A percentile compares a stretch with the other conserved stretches of the same genome.
phyloP scores from a whole-genome alignment of 768 basidiomycete species.

The Ramaria sp. region DNA sequence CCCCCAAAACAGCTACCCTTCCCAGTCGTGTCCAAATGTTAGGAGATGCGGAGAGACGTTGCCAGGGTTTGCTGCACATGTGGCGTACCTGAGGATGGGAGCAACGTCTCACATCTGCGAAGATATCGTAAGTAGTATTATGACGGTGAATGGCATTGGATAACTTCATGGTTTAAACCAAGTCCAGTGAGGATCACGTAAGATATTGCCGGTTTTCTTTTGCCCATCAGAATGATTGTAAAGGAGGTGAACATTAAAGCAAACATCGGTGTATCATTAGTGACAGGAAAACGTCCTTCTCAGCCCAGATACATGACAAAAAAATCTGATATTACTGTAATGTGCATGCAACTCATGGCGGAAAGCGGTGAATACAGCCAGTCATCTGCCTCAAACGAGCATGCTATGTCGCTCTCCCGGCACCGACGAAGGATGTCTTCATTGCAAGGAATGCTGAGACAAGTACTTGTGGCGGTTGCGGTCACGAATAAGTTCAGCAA shows the following conservation, averaged over 20 bases:
- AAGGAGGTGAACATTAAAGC: no score
- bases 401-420: conserved; percentile 9
- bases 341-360: conserved; percentile 14
- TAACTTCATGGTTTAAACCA: not conserved
- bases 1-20: conserved; percentile 64
- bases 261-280: no score
- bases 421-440: not conserved
- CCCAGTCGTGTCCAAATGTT: conserved; percentile 31
- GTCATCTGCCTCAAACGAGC: conserved; percentile 14
- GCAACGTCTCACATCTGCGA: not conserved
- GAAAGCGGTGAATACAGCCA: conserved; percentile 1
- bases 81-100: not conserved
- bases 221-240: no score
- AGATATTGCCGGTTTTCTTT: no score
- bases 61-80: not conserved
- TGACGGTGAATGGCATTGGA: not conserved
- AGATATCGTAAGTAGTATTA: not conserved
- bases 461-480: conserved; percentile 3
- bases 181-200: not conserved
- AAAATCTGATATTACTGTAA: not conserved
- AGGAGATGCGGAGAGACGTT: not conserved
- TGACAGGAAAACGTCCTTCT: not conserved
- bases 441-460: not conserved
- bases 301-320: not conserved
- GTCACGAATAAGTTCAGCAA: not conserved